Evolutionary conservation across 2,329 filamentous ascomycete species (phyloP).

Genomic region (Ophiostoma ips): DNA sequence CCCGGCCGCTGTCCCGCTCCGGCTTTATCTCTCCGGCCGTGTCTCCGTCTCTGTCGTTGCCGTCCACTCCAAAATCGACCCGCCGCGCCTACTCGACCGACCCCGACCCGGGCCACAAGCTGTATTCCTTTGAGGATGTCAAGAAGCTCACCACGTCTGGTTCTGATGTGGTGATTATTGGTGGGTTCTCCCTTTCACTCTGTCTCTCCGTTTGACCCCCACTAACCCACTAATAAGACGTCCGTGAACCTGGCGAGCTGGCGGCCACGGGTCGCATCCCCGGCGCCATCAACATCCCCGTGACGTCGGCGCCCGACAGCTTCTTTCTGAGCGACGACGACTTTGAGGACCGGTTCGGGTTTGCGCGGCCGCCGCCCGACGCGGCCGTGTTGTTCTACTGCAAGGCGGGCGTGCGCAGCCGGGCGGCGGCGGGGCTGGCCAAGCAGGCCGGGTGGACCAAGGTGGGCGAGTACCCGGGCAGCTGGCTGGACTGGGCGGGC

Average conservation of each 20-base stretch:
- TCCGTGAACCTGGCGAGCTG: conserved; percentile 60
- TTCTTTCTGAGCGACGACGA: conserved; percentile 64
- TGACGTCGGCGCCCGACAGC: conserved; percentile 62
- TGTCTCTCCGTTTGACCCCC: too few relatives aligned
- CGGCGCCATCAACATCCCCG: conserved; percentile 66
- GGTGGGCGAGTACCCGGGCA: conserved; percentile 60
- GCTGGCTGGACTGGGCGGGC: conserved; percentile 70
- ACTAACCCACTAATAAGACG: conserved; percentile 33
- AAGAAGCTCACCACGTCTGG: conserved; percentile 22
- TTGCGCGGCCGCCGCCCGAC: conserved; percentile 46
- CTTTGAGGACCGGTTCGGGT: conserved; percentile 73
- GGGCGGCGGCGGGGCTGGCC: conserved; percentile 64
- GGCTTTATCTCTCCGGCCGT: neutral
- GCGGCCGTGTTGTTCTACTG: conserved; percentile 73
- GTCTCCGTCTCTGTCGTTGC: neutral
- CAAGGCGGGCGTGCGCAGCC: conserved; percentile 75
- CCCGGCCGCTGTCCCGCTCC: neutral
- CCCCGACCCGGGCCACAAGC: conserved; percentile 20
- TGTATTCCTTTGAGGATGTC: conserved; percentile 36
- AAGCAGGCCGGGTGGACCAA: conserved; percentile 59
- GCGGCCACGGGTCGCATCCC: conserved; percentile 58
- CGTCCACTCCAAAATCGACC: neutral
- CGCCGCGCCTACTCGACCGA: conserved; percentile 19
- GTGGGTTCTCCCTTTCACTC: conserved; percentile 19
- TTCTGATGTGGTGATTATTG: conserved; percentile 30